Percentiles rank a stretch among this genome's conserved stretches.
Evolutionary conservation across 805 yeast genomes (phyloP).

Genomic region (Candida hispaniensis): DNA sequence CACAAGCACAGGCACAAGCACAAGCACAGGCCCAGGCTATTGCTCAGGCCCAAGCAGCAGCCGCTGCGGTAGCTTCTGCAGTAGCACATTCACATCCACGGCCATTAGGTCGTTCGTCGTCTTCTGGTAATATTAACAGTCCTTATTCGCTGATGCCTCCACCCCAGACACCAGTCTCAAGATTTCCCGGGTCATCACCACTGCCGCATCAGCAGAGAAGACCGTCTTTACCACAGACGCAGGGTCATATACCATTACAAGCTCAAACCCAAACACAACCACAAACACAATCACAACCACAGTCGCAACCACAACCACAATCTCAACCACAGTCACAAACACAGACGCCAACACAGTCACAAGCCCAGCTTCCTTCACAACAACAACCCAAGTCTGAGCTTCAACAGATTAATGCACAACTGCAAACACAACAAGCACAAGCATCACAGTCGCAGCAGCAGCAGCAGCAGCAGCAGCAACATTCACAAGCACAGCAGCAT

Average conservation of each 20-base stretch:
- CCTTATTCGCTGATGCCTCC: not conserved
- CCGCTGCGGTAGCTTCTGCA: conserved; percentile 10
- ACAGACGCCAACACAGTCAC: not conserved
- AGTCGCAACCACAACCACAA: not conserved
- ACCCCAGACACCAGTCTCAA: not conserved
- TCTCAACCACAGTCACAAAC: not conserved
- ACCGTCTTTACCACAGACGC: not conserved
- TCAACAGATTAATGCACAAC: too few species aligned
- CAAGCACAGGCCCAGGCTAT: conserved; percentile 14
- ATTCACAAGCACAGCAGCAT: too few species aligned
- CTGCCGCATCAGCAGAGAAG: not conserved
- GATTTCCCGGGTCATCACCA: not conserved
- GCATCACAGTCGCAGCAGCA: too few species aligned
- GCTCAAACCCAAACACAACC: not conserved
- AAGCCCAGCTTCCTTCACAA: not conserved
- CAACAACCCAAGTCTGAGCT: too few species aligned
- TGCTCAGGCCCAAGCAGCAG: conserved; percentile 15
- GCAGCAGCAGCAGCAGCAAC: too few species aligned
- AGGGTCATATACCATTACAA: not conserved
- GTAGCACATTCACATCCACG: conserved; percentile 1
- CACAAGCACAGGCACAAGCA: conserved; percentile 16
- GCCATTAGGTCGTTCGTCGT: not conserved
- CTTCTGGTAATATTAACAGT: not conserved
- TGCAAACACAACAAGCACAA: too few species aligned
- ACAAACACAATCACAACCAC: not conserved